Evolutionary conservation across 192 early-diverging fungal genomes (phyloP), one percentile per base, ranked within the genome.

Genomic region (Backusella macrospora): DNA sequence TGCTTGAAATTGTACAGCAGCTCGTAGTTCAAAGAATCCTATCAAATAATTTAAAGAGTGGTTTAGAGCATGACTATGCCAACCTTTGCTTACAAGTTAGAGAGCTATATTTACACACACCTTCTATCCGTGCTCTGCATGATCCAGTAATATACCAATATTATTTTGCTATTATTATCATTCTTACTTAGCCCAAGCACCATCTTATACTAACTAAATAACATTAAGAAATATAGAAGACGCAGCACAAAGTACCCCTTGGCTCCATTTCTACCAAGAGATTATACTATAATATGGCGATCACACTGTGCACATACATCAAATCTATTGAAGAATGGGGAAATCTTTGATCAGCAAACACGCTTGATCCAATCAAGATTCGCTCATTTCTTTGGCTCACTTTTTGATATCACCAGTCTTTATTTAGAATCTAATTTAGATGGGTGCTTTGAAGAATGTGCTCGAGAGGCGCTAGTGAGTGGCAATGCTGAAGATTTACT

Each of bases 191-290:
- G 59, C 5, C 16, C 21, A 42, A 43, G 4, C n/a, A 40, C 18
- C 18, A 8, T 64, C 26, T 12, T 39, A 5, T 64, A 10, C 37
- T 64, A 14, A 64, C 8, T 34, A 9, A 14, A 37, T 64, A 5
- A 45, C 29, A 48, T 65, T 46, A 73, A 80, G 76, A 82, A 82
- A 82, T 82, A 78, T 40, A 70, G 77, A 7, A 62, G 80, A 46
- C 69, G 80, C 67, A 78, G 76, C 47, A 82, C 80, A 14, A 78
- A 78, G 29, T 52, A 73, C 18, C 80, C 80, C 6, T 65, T 78
- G 39, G 80, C 80, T 1, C 80, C 80, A 16, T 82, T 82, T 69
- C 62, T 82, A n/a, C 80, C 80, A 47, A 70, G 80, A 45, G 72
- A 78, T 9, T 82, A 70, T 47, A 76, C 77, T 5, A 68, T 65